Evolutionary conservation across 176 grass and related monocot genomes (phyloP).

Genomic region (Raddia guianensis): DNA sequence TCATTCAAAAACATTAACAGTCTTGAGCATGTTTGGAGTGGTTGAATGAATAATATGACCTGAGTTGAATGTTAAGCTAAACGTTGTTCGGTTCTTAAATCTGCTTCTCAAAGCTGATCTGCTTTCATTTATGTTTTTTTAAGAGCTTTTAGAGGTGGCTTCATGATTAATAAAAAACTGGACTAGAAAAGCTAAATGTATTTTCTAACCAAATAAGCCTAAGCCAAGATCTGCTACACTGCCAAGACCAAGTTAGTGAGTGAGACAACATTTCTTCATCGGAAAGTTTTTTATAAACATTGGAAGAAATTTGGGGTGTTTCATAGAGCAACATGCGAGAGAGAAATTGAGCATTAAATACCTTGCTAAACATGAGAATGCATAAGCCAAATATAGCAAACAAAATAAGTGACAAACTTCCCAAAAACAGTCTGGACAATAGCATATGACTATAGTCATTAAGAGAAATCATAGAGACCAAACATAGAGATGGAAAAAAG

Average conservation of each 20-base stretch:
- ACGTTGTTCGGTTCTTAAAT: too few species aligned
- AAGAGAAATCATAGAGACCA: not conserved
- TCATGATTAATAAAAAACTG: too few species aligned
- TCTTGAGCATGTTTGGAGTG: too few species aligned
- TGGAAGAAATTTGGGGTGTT: not conserved
- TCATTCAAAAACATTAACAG: not conserved
- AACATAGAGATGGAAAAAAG: not conserved
- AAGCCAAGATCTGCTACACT: not conserved
- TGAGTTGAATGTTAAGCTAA: too few species aligned
- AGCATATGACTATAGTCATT: not conserved
- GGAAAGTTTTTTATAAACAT: too few species aligned
- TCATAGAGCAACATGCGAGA: not conserved
- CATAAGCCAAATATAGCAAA: not conserved
- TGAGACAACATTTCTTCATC: not conserved
- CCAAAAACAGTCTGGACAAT: not conserved
- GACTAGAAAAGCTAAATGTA: too few species aligned
- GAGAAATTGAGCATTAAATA: not conserved
- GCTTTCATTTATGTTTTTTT: too few species aligned
- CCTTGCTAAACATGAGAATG: not conserved
- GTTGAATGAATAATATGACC: too few species aligned
- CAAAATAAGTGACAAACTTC: not conserved
- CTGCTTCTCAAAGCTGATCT: too few species aligned
- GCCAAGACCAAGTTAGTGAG: not conserved
- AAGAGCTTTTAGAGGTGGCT: too few species aligned
- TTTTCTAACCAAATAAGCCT: too few species aligned